These are phyloP conservation scores for Chytridium lagenaria DNA, from an alignment of 371 early-diverging fungal species.

Conservation along the genomic window DNA sequence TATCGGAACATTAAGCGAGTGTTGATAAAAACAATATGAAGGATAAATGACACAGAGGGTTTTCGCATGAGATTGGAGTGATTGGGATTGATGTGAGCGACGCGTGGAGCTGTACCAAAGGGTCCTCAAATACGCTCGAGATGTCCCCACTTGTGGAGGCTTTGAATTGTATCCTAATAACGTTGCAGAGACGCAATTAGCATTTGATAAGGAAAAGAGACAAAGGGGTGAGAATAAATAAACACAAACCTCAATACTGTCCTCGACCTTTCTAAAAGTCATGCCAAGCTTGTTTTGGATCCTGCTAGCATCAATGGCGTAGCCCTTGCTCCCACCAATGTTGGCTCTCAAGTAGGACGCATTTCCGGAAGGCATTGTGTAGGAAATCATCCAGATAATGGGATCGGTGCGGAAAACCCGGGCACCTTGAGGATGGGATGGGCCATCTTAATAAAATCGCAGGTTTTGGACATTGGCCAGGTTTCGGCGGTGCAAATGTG, in stretches of 20 bases:
- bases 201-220: background rate
- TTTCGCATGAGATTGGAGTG: too few relatives aligned
- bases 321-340: background rate
- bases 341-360: conserved; percentile 6
- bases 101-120: too few relatives aligned
- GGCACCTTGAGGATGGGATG: conserved; percentile 5
- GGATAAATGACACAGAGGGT: too few relatives aligned
- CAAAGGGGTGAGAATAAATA: background rate
- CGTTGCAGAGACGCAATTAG: background rate
- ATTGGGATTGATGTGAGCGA: too few relatives aligned
- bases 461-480: background rate
- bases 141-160: background rate
- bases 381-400: background rate
- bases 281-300: background rate
- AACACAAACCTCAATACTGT: conserved; percentile 1
- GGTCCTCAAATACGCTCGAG: too few relatives aligned
- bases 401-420: background rate
- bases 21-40: too few relatives aligned
- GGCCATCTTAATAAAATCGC: background rate
- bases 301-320: background rate
- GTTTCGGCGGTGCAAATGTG: conserved; percentile 4
- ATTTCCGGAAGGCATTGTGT: background rate
- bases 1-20: too few relatives aligned
- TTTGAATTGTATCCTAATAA: background rate
- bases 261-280: background rate